phyloP scores from a whole-genome alignment of 352 stramenopile genomes.

The Lagenidium giganteum region DNA sequence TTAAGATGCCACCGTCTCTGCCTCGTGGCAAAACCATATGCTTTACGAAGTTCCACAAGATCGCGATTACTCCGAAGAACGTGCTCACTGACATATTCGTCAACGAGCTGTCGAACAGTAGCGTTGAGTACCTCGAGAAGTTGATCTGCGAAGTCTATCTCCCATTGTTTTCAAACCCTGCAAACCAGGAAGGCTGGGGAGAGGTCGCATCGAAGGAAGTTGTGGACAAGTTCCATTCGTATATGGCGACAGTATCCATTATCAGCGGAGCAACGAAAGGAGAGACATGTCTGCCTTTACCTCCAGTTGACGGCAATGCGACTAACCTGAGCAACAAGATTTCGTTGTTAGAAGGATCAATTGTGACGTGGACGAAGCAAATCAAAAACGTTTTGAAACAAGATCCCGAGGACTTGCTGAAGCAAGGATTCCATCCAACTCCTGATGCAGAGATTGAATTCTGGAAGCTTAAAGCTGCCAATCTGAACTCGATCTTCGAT shows the following conservation, averaged over 20 bases:
- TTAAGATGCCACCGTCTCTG: conserved; percentile 86
- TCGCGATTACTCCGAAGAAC: conserved; percentile 72
- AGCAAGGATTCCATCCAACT: conserved; percentile 95
- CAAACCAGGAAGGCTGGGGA: conserved; percentile 95
- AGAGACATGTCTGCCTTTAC: conserved; percentile 95
- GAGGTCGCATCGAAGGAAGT: conserved; percentile 96
- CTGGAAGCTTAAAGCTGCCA: conserved; percentile 96
- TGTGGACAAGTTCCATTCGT: conserved; percentile 96
- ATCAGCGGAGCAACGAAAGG: conserved; percentile 96
- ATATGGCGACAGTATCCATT: conserved; percentile 95
- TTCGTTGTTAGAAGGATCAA: conserved; percentile 95
- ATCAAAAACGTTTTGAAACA: conserved; percentile 99
- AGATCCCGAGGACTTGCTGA: conserved; percentile 95
- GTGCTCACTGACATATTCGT: conserved; percentile 85
- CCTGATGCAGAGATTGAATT: conserved; percentile 97
- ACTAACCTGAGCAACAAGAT: conserved; percentile 90
- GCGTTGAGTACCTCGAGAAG: conserved; percentile 94
- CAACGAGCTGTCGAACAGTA: conserved; percentile 83
- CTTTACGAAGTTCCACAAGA: conserved; percentile 90
- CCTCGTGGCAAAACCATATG: conserved; percentile 87
- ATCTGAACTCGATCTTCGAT: conserved; percentile 95
- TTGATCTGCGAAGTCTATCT: conserved; percentile 94
- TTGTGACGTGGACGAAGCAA: conserved; percentile 99
- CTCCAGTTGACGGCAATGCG: conserved; percentile 84
- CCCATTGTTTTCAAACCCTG: conserved; percentile 93